Base-by-base conservation (phyloP, 306 rosid genomes). In the Quillaja saponaria region DNA sequence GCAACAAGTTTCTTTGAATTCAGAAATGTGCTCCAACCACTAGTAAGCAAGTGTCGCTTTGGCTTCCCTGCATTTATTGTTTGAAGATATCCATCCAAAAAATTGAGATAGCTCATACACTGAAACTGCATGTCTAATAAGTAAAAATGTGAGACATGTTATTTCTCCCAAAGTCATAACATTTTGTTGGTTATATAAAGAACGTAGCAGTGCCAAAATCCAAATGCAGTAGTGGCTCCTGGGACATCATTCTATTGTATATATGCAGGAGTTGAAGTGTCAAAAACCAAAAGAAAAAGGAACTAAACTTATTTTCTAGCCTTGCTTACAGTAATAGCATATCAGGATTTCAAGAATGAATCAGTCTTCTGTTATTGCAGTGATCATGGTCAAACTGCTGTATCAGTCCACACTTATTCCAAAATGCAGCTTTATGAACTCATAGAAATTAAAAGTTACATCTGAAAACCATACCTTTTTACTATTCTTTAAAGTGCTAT, bases 11-110 rank as follows among this genome's bases (percentile, higher is more conserved):
- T 86, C 71, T 86, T 89, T 19, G 89, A 55, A 44, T 71, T 72
- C 6, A 84, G 79, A 51, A 89, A 89, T 38, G 73, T 74, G 75
- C 84, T 89, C 96, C 91, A 89, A 28, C 91, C 91, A 59, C 80
- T 76, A 8, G 95, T 89, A 63, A 89, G 80, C 74, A 86, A 70
- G 74, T 89, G 91, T 59, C 87, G 71, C 79, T 58, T 86, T 8
- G 95, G 85, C 51, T 81, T 72, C 66, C 88, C 96, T 89, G 80
- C 71, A 79, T 63, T 68, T 64, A 58, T 19, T 73, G 47, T 44
- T 5, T 52, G 46, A 37, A 9, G 44, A 65, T 6, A 73, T 28
- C 41, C 49, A 63, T 48, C 71, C 68, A 28, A 18, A 9, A 50
- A 64, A 34, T 50, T 40, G 55, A 55, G 39, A 10, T 34, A 13